Base-by-base conservation (phyloP, 2,329 filamentous ascomycete genomes). In the Phialophora macrospora region DNA sequence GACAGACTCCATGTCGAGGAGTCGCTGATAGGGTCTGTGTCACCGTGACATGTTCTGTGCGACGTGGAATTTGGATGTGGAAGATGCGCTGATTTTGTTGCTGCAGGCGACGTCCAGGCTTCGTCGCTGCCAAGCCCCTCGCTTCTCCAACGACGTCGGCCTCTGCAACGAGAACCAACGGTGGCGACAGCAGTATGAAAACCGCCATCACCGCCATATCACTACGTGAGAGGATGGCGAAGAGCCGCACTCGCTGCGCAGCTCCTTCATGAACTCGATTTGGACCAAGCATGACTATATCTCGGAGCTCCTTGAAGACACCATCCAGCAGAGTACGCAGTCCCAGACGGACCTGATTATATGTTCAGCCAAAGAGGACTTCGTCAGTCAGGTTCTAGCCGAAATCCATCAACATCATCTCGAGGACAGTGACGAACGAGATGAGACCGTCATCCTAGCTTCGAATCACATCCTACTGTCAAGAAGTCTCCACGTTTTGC, bases 1-100 rank as follows among this genome's bases (percentile, higher is more conserved):
- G 76, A 98, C 93, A 24, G 94, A 96, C 86, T 99, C 95, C 95
- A 99, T 99, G 28, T 51, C 26, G 11, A 59, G 26, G 3, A 2
- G 22, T 28, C 11, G 41, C 11, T 8, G 12, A 1, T 17, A 4
- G 5, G 4, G 14, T 48, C 20, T 56, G 57, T 51, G 34, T 51
- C 32, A 56, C 48, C 51, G 22, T 20, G 28, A 55, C 55, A 54
- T 38, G 48, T 14, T 63, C 14, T 60, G 55, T 64, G 46, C 28
- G 44, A 64, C 55, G 55, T n/a, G 17, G 17, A 17, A 59, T n/a
- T 11, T 24, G 55, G 17, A 17, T 48, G 12, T 38, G 9, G 22
- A 8, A 44, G 30, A 52, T 52, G 44, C 52, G 28, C 26, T 41
- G 46, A 49, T 48, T 32, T 48, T 32, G 34, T n/a, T 44, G 38